These are phyloP conservation scores for Pleurotus djamor DNA, from an alignment of 768 basidiomycete species.

Conservation along the genomic window DNA sequence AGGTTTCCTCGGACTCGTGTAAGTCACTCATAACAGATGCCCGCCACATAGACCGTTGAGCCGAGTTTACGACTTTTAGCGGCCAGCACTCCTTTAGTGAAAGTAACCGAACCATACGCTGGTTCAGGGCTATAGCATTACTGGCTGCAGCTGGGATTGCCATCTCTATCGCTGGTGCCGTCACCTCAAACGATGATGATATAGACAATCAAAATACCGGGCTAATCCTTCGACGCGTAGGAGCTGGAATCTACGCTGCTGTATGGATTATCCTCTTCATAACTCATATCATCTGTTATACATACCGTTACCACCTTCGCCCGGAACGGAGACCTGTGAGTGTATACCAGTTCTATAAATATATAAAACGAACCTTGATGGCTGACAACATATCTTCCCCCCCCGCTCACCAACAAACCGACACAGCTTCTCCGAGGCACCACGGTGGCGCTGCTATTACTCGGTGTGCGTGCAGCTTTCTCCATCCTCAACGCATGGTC, in stretches of 20 bases:
- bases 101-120: constrained; percentile 34
- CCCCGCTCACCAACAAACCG: constrained; percentile 1
- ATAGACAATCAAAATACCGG: constrained; percentile 26
- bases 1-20: constrained; percentile 53
- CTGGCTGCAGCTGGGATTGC: constrained; percentile 36
- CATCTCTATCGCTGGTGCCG: constrained; percentile 42
- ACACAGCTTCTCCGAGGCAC: constrained; percentile 55
- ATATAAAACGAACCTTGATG: neutral
- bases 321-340: constrained; percentile 44
- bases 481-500: constrained; percentile 59
- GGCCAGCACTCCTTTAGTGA: constrained; percentile 54
- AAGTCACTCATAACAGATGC: constrained; percentile 16
- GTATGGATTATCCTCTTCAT: constrained; percentile 37
- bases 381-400: neutral
- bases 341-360: neutral
- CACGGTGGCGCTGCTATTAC: constrained; percentile 54
- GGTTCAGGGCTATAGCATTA: constrained; percentile 33
- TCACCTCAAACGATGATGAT: constrained; percentile 29
- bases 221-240: constrained; percentile 38
- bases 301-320: constrained; percentile 44
- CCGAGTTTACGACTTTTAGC: constrained; percentile 21
- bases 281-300: constrained; percentile 40
- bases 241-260: constrained; percentile 38
- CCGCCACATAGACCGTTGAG: constrained; percentile 17
- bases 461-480: constrained; percentile 58